Percentiles rank a stretch among this genome's conserved stretches.
These are phyloP conservation scores for Jamesozyma hellenica DNA, from an alignment of 805 yeast species.

Conservation along the genomic window DNA sequence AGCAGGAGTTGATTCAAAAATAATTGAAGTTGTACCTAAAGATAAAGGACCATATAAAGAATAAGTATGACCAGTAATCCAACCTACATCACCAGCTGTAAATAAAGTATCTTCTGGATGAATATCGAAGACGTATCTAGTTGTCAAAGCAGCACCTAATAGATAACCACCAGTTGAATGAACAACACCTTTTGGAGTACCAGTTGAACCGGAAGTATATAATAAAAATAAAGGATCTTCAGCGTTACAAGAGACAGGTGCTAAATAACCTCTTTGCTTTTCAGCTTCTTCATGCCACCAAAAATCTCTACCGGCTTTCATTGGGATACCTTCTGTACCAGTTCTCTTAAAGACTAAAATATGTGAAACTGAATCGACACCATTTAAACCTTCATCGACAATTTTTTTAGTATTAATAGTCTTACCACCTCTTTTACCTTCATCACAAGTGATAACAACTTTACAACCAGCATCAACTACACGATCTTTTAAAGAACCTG, in stretches of 20 bases:
- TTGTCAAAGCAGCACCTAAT: slow-evolving; percentile 83
- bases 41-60: slow-evolving; percentile 89
- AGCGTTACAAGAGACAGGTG: slow-evolving; percentile 77
- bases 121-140: slow-evolving; percentile 87
- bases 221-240: slow-evolving; percentile 94
- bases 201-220: slow-evolving; percentile 97
- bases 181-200: slow-evolving; percentile 96
- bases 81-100: slow-evolving; percentile 98
- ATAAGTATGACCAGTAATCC: slow-evolving; percentile 98
- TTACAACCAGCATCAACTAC: slow-evolving; percentile 77
- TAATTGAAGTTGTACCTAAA: slow-evolving; percentile 81
- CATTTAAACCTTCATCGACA: slow-evolving; percentile 84
- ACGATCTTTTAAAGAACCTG: slow-evolving; percentile 87
- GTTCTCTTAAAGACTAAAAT: slow-evolving; percentile 87
- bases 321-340: slow-evolving; percentile 60
- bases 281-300: slow-evolving; percentile 91
- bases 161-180: slow-evolving; percentile 93
- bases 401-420: slow-evolving; percentile 84
- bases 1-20: slow-evolving; percentile 96
- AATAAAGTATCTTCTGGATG: slow-evolving; percentile 80
- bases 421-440: slow-evolving; percentile 92
- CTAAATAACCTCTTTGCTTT: slow-evolving; percentile 74
- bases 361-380: slow-evolving; percentile 62
- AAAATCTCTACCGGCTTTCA: slow-evolving; percentile 72
- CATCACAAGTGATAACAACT: slow-evolving; percentile 89